phyloP scores from a whole-genome alignment of 2,329 filamentous ascomycete species.

The Aspergillus luchuensis region DNA sequence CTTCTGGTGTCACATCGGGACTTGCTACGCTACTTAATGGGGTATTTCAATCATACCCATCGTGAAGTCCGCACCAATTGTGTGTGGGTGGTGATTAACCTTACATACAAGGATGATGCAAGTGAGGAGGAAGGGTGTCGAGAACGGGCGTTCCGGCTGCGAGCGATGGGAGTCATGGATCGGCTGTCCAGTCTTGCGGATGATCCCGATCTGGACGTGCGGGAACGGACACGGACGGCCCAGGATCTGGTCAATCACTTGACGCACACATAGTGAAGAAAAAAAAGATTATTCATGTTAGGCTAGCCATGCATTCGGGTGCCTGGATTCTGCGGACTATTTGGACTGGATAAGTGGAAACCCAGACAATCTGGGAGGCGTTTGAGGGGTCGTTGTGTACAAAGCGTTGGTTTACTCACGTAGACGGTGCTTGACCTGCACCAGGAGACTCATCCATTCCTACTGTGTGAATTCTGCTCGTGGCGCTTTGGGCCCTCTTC shows the following conservation, averaged over 20 bases:
- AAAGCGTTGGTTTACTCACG: background rate
- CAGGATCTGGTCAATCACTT: conserved; percentile 65
- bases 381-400: background rate
- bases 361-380: conserved; percentile 1
- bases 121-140: conserved; percentile 66
- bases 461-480: too few species aligned
- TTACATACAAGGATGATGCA: conserved; percentile 78
- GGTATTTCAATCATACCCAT: conserved; percentile 72
- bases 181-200: conserved; percentile 64
- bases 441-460: background rate
- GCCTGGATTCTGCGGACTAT: conserved; percentile 3
- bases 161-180: conserved; percentile 69
- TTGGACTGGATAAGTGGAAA: background rate
- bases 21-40: conserved; percentile 70
- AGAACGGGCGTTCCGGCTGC: conserved; percentile 68
- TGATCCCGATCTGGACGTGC: conserved; percentile 78
- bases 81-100: conserved; percentile 81
- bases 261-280: conserved; percentile 23
- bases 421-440: background rate
- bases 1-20: conserved; percentile 74
- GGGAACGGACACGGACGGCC: conserved; percentile 80
- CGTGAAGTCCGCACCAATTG: conserved; percentile 74
- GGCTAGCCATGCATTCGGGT: conserved; percentile 1
- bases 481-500: too few species aligned
- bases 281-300: background rate